Base-by-base conservation (phyloP, 192 early-diverging fungal species). In the Mortierella antarctica region DNA sequence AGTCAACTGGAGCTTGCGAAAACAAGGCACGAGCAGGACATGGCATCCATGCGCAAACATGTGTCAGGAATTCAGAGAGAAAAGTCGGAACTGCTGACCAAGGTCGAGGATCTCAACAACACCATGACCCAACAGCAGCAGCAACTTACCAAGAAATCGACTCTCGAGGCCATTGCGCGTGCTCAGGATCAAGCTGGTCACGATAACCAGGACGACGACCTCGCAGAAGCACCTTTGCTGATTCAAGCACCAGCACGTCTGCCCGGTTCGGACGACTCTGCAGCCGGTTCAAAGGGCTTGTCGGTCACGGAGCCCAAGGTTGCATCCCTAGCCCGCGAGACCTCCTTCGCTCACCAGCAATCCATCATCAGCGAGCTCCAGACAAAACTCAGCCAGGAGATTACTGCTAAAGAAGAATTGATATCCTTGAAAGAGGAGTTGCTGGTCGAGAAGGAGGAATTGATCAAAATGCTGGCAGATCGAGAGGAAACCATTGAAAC, bases 1-100 rank as follows among this genome's bases (percentile, higher is more conserved):
- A 12, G 56, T 13, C 70, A 82, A n/a, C 63, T 92, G 2, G 82
- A 83, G 48, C 75, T 83, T 18, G 69, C 84, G 12, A 92, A 91
- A 48, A 63, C 71, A 42, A 85, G 89, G 18, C 89, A 88, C 47
- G 92, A 93, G 61, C 88, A 93, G 56, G 92, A 93, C 14, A 86
- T 91, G 64, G 39, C 76, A 1, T 65, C 74, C 20, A 71, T 89
- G 77, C 89, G 92, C 12, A 90, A 87, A 41, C 87, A 84, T 49
- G 56, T 73, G 21, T 83, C 84, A 40, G 70, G 77, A 7, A 59
- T 93, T 14, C 89, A 92, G 65, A 86, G 89, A 61, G 92, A 95
- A 39, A 91, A 90, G 58, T 58, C 74, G 8, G 82, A 87, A 17
- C 69, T 93, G 8, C 9, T 70, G 3, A 88, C 87, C 52, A 83